Evolutionary conservation across 768 basidiomycete genomes (phyloP).

Genomic region (Tulasnella sp.): DNA sequence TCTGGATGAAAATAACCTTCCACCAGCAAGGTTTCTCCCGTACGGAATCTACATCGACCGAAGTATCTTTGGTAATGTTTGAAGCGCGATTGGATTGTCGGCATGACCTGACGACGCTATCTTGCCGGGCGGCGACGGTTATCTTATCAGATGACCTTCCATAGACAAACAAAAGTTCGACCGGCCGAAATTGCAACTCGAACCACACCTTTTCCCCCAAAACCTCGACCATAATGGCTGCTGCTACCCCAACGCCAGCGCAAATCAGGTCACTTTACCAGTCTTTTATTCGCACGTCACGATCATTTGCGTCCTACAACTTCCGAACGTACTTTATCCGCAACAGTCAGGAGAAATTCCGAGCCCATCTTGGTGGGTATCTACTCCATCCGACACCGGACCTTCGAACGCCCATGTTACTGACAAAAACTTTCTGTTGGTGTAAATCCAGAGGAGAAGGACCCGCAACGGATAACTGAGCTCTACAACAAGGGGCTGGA

Average conservation of each 20-base stretch:
- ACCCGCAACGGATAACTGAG: slow-evolving; percentile 30
- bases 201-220: not conserved
- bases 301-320: slow-evolving; percentile 45
- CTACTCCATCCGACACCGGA: not conserved
- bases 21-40: not conserved
- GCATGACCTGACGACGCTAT: not conserved
- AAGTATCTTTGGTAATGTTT: not conserved
- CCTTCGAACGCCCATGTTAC: not conserved
- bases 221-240: slow-evolving; percentile 14
- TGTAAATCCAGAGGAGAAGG: slow-evolving; percentile 5
- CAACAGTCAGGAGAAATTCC: slow-evolving; percentile 37
- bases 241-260: slow-evolving; percentile 31
- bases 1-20: not conserved
- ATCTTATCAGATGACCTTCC: not conserved
- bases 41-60: not conserved
- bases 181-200: not conserved
- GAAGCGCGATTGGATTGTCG: not conserved
- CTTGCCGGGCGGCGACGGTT: not conserved
- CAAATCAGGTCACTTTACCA: slow-evolving; percentile 38
- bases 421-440: not conserved
- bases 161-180: slow-evolving; percentile 6
- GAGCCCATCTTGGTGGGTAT: slow-evolving; percentile 13
- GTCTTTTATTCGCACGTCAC: slow-evolving; percentile 37
- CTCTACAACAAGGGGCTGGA: slow-evolving; percentile 37
- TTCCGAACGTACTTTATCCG: slow-evolving; percentile 43